A percentile compares a stretch with the other conserved stretches of the same genome.
These are phyloP conservation scores for Ustilago vetiveriae DNA, from an alignment of 1,284 basidiomycete species.

Conservation along the genomic window DNA sequence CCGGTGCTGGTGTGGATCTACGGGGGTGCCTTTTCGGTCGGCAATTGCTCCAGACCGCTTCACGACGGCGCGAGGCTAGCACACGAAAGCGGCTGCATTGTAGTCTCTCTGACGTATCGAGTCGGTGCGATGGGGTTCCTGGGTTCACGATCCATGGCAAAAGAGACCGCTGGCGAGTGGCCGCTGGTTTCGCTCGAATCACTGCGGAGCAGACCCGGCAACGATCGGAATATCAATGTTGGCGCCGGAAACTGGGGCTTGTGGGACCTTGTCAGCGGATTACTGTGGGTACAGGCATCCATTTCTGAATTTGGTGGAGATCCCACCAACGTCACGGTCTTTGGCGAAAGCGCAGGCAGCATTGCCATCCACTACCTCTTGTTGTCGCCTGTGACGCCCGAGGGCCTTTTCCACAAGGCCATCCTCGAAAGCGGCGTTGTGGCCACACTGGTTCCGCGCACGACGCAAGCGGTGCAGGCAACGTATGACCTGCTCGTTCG, in stretches of 20 bases:
- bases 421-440: slow-evolving; percentile 44
- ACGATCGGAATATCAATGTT: background rate
- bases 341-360: slow-evolving; percentile 60
- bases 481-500: slow-evolving; percentile 30
- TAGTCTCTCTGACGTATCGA: slow-evolving; percentile 71
- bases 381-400: slow-evolving; percentile 18
- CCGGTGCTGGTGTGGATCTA: slow-evolving; percentile 72
- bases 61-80: slow-evolving; percentile 34
- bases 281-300: slow-evolving; percentile 74
- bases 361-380: slow-evolving; percentile 47
- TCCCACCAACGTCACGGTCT: slow-evolving; percentile 69
- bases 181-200: slow-evolving; percentile 23
- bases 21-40: slow-evolving; percentile 70
- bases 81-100: slow-evolving; percentile 64
- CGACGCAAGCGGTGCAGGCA: slow-evolving; percentile 39
- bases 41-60: slow-evolving; percentile 46
- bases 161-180: slow-evolving; percentile 23
- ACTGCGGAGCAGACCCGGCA: slow-evolving; percentile 9
- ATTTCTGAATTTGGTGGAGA: slow-evolving; percentile 76
- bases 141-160: slow-evolving; percentile 69
- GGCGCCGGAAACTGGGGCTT: slow-evolving; percentile 72
- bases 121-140: slow-evolving; percentile 70
- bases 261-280: slow-evolving; percentile 72
- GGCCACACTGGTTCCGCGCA: slow-evolving; percentile 37
- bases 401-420: slow-evolving; percentile 42